phyloP scores from a whole-genome alignment of 257 asterid genomes.

The Plantago elongata region DNA sequence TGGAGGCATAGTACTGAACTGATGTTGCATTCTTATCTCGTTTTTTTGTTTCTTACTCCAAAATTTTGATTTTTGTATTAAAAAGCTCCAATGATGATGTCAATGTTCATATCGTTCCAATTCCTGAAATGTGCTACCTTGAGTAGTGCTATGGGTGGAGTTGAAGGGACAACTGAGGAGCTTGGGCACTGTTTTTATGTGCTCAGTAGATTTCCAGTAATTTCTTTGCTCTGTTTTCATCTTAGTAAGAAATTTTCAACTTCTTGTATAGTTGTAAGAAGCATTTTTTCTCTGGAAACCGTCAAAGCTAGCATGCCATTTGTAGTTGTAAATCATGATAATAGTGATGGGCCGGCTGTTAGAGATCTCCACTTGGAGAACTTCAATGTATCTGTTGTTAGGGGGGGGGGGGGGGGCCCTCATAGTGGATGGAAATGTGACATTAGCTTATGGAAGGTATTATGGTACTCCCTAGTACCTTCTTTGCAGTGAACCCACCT shows the following conservation, averaged over 20 bases:
- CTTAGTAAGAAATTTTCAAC: too few relatives aligned
- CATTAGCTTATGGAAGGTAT: constrained; percentile 89
- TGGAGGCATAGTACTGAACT: too few relatives aligned
- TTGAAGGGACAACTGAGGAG: constrained; percentile 76
- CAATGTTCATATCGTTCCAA: constrained; percentile 52
- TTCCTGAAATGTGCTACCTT: constrained; percentile 44
- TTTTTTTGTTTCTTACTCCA: neutral
- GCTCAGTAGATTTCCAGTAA: too few relatives aligned
- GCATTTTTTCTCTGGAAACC: too few relatives aligned
- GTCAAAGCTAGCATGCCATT: constrained; percentile 95
- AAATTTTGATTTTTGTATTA: neutral
- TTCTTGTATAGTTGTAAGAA: constrained; percentile 32
- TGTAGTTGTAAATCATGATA: constrained; percentile 67
- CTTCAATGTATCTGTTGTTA: constrained; percentile 82
- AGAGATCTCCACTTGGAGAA: constrained; percentile 94
- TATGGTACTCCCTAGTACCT: constrained; percentile 96
- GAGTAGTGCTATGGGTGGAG: constrained; percentile 38
- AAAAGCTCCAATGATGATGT: constrained; percentile 53
- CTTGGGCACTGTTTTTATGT: constrained; percentile 11
- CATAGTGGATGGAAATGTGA: constrained; percentile 81
- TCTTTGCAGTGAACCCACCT: constrained; percentile 8
- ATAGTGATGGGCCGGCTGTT: constrained; percentile 58
- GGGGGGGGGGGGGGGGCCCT: constrained; percentile 99
- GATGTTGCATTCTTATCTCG: too few relatives aligned
- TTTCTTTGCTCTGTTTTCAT: too few relatives aligned